Evolutionary conservation across 352 stramenopile species (phyloP).

Genomic region (Phytopythium oedochilum): DNA sequence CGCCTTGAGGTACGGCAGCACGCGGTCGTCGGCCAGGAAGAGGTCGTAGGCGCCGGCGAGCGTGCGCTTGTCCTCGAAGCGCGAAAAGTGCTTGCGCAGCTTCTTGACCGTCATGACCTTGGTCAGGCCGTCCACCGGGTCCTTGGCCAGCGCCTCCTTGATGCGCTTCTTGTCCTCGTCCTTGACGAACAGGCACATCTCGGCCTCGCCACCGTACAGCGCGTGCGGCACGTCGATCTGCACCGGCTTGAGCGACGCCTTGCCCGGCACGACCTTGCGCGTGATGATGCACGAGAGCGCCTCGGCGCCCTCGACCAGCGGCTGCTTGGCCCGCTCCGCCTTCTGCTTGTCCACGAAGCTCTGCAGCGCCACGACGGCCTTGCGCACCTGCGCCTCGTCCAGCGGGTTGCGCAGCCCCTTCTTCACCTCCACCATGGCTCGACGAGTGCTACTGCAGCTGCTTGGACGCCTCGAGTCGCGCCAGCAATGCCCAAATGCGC

Average conservation of each 20-base stretch:
- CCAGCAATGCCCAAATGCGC: slow-evolving; percentile 1
- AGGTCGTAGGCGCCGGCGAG: slow-evolving; percentile 69
- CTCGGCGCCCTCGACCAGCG: slow-evolving; percentile 53
- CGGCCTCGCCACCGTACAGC: slow-evolving; percentile 40
- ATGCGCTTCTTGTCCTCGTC: slow-evolving; percentile 82
- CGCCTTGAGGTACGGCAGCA: slow-evolving; percentile 68
- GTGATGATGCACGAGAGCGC: slow-evolving; percentile 70
- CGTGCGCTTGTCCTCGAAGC: slow-evolving; percentile 70
- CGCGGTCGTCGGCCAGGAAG: slow-evolving; percentile 76
- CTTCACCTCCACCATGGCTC: slow-evolving; percentile 30
- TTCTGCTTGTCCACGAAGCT: slow-evolving; percentile 48
- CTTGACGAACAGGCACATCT: slow-evolving; percentile 83
- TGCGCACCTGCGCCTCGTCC: slow-evolving; percentile 69
- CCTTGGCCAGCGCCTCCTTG: slow-evolving; percentile 54
- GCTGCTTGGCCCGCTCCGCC: slow-evolving; percentile 36
- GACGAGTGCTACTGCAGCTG: too few relatives aligned
- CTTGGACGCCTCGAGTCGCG: slow-evolving; percentile 2
- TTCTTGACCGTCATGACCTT: slow-evolving; percentile 85
- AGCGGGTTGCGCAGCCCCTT: slow-evolving; percentile 65
- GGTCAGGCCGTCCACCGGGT: slow-evolving; percentile 50
- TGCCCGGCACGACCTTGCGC: slow-evolving; percentile 62
- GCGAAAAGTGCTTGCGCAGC: slow-evolving; percentile 72
- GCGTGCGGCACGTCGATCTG: slow-evolving; percentile 60
- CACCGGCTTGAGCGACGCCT: slow-evolving; percentile 68
- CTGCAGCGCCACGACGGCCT: slow-evolving; percentile 65